A percentile compares a stretch with the other conserved stretches of the same genome.
phyloP scores from a whole-genome alignment of 1,284 basidiomycete genomes.

The Cystobasidium sp. region DNA sequence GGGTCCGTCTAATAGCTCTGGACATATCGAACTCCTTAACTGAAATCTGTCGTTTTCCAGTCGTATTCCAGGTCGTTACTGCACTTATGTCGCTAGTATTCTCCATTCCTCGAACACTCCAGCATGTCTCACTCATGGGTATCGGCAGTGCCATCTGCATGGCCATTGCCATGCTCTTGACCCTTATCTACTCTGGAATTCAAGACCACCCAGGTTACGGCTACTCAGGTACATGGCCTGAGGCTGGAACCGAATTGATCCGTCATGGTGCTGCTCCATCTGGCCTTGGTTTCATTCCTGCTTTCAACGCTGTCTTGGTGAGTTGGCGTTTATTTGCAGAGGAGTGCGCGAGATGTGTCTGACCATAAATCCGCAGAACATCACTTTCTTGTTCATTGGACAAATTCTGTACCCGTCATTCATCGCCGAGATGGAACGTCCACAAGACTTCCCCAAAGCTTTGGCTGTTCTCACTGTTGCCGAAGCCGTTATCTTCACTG shows the following conservation, averaged over 20 bases:
- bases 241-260: constrained; percentile 17
- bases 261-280: constrained; percentile 31
- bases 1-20: background rate
- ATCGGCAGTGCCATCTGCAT: constrained; percentile 61
- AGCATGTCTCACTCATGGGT: constrained; percentile 61
- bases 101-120: constrained; percentile 64
- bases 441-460: constrained; percentile 56
- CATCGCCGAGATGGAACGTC: constrained; percentile 56
- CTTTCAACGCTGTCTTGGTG: constrained; percentile 52
- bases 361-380: constrained; percentile 45
- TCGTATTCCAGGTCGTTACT: constrained; percentile 51
- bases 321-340: background rate
- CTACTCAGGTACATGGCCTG: constrained; percentile 37
- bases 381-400: constrained; percentile 52
- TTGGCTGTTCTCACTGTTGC: constrained; percentile 53
- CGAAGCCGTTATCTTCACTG: constrained; percentile 53
- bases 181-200: constrained; percentile 64
- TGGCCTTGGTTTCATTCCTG: constrained; percentile 53
- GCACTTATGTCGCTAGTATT: constrained; percentile 61
- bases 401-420: constrained; percentile 55
- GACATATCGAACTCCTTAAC: background rate
- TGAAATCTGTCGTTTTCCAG: background rate
- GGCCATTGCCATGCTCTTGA: constrained; percentile 65
- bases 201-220: constrained; percentile 59
- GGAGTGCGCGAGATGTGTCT: no score